Conservation (phyloP, 106 monocot genomes). For the Chionographis japonica region DNA sequence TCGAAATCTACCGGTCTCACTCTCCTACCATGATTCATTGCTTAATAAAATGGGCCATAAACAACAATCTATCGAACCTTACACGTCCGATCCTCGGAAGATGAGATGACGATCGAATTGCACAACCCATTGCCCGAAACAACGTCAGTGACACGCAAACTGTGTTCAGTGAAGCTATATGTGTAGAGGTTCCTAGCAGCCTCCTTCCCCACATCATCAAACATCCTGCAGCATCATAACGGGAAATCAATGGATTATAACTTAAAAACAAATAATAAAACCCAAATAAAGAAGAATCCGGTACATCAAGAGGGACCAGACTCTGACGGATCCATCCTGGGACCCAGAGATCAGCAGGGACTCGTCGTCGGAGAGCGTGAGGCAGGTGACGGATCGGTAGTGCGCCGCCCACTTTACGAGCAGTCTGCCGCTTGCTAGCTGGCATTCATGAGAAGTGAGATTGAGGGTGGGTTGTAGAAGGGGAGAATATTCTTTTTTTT, state of each 20-base stretch:
- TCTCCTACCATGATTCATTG: too few species aligned
- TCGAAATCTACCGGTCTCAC: too few species aligned
- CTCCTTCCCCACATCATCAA: conserved; percentile 44
- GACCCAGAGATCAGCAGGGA: conserved; percentile 78
- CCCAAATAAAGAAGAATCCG: not conserved
- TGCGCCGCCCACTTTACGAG: conserved; percentile 79
- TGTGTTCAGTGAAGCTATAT: conserved; percentile 67
- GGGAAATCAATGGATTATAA: conserved; percentile 9
- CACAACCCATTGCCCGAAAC: conserved; percentile 58
- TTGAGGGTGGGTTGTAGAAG: not conserved
- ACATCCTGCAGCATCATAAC: conserved; percentile 39
- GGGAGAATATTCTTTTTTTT: not conserved
- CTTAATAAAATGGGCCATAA: not conserved
- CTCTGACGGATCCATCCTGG: conserved; percentile 73
- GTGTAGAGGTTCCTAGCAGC: conserved; percentile 21
- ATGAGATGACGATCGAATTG: conserved; percentile 77
- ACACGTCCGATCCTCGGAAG: conserved; percentile 85
- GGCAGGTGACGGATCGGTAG: conserved; percentile 73
- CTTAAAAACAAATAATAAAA: not conserved
- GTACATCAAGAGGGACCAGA: conserved; percentile 79
- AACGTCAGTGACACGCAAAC: conserved; percentile 57
- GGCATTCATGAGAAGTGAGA: not conserved
- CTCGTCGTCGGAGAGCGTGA: conserved; percentile 65
- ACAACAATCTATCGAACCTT: conserved; percentile 46
- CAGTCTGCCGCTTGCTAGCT: conserved; percentile 80